Evolutionary conservation across 345 rosid species (phyloP), one percentile per base, ranked within the genome.

Genomic region (Gossypium longicalyx): DNA sequence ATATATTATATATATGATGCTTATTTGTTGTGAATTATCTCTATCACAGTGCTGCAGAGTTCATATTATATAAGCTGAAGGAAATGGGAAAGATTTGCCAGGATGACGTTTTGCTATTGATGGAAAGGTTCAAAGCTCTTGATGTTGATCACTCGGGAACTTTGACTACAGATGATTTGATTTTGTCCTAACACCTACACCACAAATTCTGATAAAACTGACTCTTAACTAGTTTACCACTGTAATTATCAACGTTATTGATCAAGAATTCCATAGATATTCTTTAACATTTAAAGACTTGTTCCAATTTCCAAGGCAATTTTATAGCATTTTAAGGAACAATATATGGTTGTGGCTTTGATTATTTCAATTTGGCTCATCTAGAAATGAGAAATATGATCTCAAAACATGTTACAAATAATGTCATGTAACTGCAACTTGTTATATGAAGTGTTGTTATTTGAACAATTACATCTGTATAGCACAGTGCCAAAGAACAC

Each of bases 111-210:
- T 52, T 80, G 63, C 25, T 79, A 1, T 70, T 77, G 70, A 60
- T 77, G 82, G 88, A 86, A 74, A 81, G 80, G 72, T 85, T 89
- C 75, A 67, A 57, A 73, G 64, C 59, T 12, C 89, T 85, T 22
- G 91, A 86, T 62, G 72, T 61, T 22, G 87, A 87, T 78, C 83
- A 80, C 2, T 83, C 87, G 2, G 86, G 88, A 72, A 82, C 84
- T 47, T 78, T 89, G 73, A 83, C 88, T 12, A 72, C 78, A 41
- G 48, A 81, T 0, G 89, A 87, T 67, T 4, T 83, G 12, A 12
- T 70, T 23, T 45, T 29, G 3, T 49, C 78, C 41, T 61, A 53
- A 66, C 70, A 59, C 70, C 75, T 29, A 12, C 51, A 45, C 7
- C 56, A 25, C 29, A 47, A 71, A 54, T 53, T 34, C n/a, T 38